Evolutionary conservation across 805 yeast genomes (phyloP).

Genomic region (Lipomyces sp.): DNA sequence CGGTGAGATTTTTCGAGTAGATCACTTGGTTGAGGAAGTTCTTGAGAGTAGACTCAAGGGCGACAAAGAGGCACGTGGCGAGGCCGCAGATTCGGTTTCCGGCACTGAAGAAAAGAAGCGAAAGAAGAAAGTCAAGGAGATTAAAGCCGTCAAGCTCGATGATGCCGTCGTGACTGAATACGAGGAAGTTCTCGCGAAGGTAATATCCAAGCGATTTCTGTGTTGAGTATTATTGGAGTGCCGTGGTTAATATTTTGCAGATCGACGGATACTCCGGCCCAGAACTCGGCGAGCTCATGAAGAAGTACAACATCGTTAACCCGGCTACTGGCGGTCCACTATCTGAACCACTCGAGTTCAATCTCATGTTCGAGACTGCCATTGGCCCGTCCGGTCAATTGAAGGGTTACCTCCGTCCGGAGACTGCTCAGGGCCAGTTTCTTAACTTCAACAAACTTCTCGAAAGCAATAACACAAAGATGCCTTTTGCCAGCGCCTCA

Average conservation of each 20-base stretch:
- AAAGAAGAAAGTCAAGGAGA: slow-evolving; percentile 95
- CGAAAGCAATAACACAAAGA: slow-evolving; percentile 91
- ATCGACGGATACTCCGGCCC: slow-evolving; percentile 96
- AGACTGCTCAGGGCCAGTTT: slow-evolving; percentile 99
- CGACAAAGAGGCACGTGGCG: slow-evolving; percentile 94
- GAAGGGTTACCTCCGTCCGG: slow-evolving; percentile 96
- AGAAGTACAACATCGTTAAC: slow-evolving; percentile 80
- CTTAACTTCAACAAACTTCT: slow-evolving; percentile 90
- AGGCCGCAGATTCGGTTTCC: slow-evolving; percentile 59
- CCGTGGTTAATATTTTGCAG: slow-evolving; percentile 28
- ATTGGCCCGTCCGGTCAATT: slow-evolving; percentile 98
- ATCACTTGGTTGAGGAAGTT: slow-evolving; percentile 97
- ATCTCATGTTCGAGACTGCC: slow-evolving; percentile 98
- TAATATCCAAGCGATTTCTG: neutral
- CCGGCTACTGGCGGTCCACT: slow-evolving; percentile 87
- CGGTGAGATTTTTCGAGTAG: slow-evolving; percentile 98
- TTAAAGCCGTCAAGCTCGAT: slow-evolving; percentile 78
- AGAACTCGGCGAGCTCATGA: slow-evolving; percentile 87
- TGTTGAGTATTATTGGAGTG: neutral
- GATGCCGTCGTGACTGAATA: slow-evolving; percentile 80
- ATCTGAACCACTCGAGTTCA: slow-evolving; percentile 92
- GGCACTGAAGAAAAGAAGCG: slow-evolving; percentile 87
- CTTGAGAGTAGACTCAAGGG: slow-evolving; percentile 95
- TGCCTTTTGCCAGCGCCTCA: slow-evolving; percentile 99
- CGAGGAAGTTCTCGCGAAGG: slow-evolving; percentile 75